These are phyloP conservation scores for Ceratobasidium sp. DNA, from an alignment of 1,284 basidiomycete genomes.

Conservation along the genomic window DNA sequence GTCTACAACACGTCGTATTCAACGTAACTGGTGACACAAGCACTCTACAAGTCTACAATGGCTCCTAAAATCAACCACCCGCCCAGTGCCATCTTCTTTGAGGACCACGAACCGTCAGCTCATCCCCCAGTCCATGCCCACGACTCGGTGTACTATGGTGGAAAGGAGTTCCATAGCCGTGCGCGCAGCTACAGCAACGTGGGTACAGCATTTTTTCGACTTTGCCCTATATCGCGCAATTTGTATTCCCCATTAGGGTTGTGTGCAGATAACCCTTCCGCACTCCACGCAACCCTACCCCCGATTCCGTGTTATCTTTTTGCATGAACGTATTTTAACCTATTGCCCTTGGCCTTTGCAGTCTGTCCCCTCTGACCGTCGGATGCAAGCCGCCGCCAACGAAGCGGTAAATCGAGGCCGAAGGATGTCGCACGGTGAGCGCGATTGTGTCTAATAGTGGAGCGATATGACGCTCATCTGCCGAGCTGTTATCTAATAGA, in stretches of 20 bases:
- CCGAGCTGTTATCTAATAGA: slow-evolving; percentile 47
- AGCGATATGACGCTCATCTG: slow-evolving; percentile 1
- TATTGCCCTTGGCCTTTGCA: background rate
- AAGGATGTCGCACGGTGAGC: slow-evolving; percentile 43
- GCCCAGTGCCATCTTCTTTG: slow-evolving; percentile 66
- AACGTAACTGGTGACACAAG: background rate
- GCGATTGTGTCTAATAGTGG: slow-evolving; percentile 5
- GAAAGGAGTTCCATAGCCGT: slow-evolving; percentile 73
- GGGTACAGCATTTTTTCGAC: slow-evolving; percentile 47
- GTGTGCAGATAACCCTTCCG: slow-evolving; percentile 18
- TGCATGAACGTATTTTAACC: background rate
- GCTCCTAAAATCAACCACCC: slow-evolving; percentile 50
- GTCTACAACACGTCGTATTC: background rate
- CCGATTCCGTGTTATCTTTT: slow-evolving; percentile 22
- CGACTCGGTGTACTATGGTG: slow-evolving; percentile 81
- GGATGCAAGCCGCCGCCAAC: slow-evolving; percentile 40
- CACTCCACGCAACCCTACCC: slow-evolving; percentile 10
- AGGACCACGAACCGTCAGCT: slow-evolving; percentile 56
- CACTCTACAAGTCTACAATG: slow-evolving; percentile 1
- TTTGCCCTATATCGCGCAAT: slow-evolving; percentile 16
- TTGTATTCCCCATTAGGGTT: slow-evolving; percentile 11
- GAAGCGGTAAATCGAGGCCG: slow-evolving; percentile 39
- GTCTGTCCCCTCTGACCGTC: slow-evolving; percentile 29
- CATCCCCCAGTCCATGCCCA: slow-evolving; percentile 66
- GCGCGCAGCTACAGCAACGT: slow-evolving; percentile 85